phyloP scores from a whole-genome alignment of 2,329 filamentous ascomycete genomes.

The Cladosporium sphaerospermum region DNA sequence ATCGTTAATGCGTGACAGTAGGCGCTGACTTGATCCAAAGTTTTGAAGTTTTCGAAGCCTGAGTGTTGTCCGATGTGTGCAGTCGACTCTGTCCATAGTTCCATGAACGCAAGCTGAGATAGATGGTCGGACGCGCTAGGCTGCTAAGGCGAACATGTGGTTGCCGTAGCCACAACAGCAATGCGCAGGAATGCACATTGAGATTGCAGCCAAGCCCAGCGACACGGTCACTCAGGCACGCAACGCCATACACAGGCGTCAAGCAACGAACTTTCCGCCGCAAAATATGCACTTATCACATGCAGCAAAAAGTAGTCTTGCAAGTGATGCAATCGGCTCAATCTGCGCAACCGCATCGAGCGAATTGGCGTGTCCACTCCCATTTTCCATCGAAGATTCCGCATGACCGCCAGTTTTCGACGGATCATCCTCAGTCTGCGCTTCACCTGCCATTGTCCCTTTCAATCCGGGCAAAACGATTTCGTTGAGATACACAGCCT shows the following conservation, averaged over 20 bases:
- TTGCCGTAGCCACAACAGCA: conserved; percentile 8
- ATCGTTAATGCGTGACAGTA: background rate
- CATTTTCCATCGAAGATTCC: no score
- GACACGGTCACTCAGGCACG: conserved; percentile 7
- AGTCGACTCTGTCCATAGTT: no score
- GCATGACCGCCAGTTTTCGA: background rate
- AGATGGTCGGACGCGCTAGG: no score
- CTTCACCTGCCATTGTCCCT: background rate
- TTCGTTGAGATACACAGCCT: conserved; percentile 43
- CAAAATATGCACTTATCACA: conserved; percentile 34
- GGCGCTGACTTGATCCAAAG: background rate
- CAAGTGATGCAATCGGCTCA: conserved; percentile 17
- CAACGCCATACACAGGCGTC: background rate
- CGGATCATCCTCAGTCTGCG: conserved; percentile 12
- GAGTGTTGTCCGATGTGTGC: no score
- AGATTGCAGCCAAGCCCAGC: conserved; percentile 14
- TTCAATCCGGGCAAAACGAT: conserved; percentile 22
- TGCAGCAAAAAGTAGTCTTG: conserved; percentile 29
- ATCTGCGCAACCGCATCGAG: no score
- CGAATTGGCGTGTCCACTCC: no score
- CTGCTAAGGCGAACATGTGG: background rate
- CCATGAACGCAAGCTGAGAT: no score
- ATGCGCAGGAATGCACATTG: conserved; percentile 19
- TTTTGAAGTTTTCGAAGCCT: background rate
- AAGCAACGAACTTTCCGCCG: conserved; percentile 32